Base-by-base conservation (phyloP, 805 yeast genomes). In the Metschnikowia kunwiensis region DNA sequence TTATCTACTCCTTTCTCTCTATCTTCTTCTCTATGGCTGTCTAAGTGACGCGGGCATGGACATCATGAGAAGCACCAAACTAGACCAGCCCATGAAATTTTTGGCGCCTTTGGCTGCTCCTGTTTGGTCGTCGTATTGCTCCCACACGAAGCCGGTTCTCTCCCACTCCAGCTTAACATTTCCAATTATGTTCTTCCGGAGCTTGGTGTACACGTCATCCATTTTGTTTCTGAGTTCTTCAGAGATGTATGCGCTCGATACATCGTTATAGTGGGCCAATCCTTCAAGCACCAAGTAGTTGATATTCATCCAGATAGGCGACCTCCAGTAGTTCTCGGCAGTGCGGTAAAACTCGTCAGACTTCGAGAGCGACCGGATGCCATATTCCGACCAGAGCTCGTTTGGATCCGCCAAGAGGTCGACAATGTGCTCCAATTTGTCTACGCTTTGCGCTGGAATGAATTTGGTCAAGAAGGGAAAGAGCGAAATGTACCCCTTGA, bases 1-100 rank as follows among this genome's bases (percentile, higher is more conserved):
- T 9, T 14, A 12, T 5, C 18, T 25, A 7, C 13, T 24, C n/a
- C n/a, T n/a, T n/a, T n/a, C n/a, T n/a, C n/a, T n/a, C n/a, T n/a
- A n/a, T n/a, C n/a, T n/a, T n/a, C n/a, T n/a, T n/a, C n/a, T n/a
- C n/a, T n/a, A n/a, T 14, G 13, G 13, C 11, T 32, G 24, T 8
- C 15, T 22, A 12, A 36, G 34, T 9, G 28, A 26, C 9, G 25
- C 80, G 1, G 93, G 91, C 93, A 85, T 82, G 37, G 74, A 73
- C 91, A 93, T 83, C 54, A 93, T 85, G 44, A 78, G 68, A 5
- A 85, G 77, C 9, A 85, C 83, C 41, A 87, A 63, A 1, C 95
- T 79, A 1, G 97, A 81, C 98, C 98, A 93, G 2, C 98, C 98
- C 27, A 86, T 69, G 63, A 93, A 93, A 55, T 86, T 91, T 58